phyloP scores from a whole-genome alignment of 140 eudicot genomes.

The Oenanthe javanica region DNA sequence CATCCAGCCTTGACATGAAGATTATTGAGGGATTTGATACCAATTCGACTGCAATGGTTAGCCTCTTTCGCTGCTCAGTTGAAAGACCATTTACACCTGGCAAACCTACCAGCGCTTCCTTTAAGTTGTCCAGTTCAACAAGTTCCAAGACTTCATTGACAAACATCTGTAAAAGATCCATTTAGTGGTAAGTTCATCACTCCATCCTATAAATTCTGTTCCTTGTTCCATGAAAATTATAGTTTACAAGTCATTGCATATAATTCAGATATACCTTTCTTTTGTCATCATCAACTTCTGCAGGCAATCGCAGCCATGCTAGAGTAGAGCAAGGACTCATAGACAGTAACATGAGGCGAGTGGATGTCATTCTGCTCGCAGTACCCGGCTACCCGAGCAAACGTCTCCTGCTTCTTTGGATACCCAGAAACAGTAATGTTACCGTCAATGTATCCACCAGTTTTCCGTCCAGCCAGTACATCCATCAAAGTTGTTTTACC shows the following conservation, averaged over 20 bases:
- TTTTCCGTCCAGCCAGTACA: constrained; percentile 56
- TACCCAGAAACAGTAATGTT: constrained; percentile 45
- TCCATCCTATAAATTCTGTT: background rate
- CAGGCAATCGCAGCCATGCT: constrained; percentile 51
- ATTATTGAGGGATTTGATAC: constrained; percentile 89
- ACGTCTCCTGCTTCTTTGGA: constrained; percentile 63
- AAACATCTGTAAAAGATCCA: constrained; percentile 45
- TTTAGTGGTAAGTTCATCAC: background rate
- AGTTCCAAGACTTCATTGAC: constrained; percentile 82
- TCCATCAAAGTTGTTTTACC: constrained; percentile 67
- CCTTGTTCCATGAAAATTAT: background rate
- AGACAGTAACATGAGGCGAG: constrained; percentile 56
- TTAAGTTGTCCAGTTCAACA: constrained; percentile 55
- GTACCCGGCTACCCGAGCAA: constrained; percentile 52
- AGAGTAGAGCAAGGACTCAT: constrained; percentile 52
- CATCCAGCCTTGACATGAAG: constrained; percentile 90
- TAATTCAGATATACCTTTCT: constrained; percentile 32
- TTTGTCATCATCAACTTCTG: constrained; percentile 26
- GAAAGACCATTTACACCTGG: constrained; percentile 88
- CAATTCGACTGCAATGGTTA: constrained; percentile 84
- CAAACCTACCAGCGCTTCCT: constrained; percentile 58
- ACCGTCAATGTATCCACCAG: constrained; percentile 58
- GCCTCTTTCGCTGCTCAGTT: constrained; percentile 73
- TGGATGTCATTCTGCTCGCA: constrained; percentile 63
- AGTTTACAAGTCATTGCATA: background rate